phyloP scores from a whole-genome alignment of 2,329 filamentous ascomycete species.

The Aspergillus candidus region DNA sequence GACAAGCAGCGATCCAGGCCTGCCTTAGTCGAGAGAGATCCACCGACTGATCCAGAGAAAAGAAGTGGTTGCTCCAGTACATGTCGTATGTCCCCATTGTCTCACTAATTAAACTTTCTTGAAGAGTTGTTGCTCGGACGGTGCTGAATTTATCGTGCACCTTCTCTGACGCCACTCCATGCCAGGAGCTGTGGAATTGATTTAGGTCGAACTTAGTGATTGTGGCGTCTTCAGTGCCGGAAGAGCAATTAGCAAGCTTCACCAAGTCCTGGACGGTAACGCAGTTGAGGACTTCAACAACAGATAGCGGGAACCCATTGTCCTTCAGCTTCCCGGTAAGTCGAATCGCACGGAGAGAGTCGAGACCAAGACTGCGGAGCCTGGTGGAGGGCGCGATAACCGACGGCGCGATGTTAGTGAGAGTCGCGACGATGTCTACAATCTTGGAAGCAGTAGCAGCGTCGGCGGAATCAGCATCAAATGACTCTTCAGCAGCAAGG shows the following conservation, averaged over 20 bases:
- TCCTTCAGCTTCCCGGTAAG: conserved; percentile 22
- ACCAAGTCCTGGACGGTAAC: conserved; percentile 24
- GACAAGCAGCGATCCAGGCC: conserved; percentile 29
- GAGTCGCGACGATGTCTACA: conserved; percentile 17
- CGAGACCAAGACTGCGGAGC: conserved; percentile 25
- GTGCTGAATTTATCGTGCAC: conserved; percentile 17
- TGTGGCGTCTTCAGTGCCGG: not conserved
- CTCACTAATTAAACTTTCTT: conserved; percentile 37
- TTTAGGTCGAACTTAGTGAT: conserved; percentile 13
- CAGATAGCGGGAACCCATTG: conserved; percentile 20
- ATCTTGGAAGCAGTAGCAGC: conserved; percentile 8
- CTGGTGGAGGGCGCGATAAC: conserved; percentile 18
- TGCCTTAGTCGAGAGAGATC: conserved; percentile 24
- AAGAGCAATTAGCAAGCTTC: conserved; percentile 6
- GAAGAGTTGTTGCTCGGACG: conserved; percentile 29
- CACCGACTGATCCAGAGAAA: conserved; percentile 23
- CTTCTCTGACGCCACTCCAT: conserved; percentile 9
- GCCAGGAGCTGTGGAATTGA: conserved; percentile 20
- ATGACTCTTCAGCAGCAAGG: not conserved
- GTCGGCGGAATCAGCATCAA: not conserved
- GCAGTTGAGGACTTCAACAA: conserved; percentile 26
- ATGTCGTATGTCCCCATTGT: conserved; percentile 32
- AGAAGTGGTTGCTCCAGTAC: conserved; percentile 39
- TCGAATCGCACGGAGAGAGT: conserved; percentile 29
- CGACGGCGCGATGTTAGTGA: conserved; percentile 17